A percentile compares a stretch with the other conserved stretches of the same genome.
phyloP scores from a whole-genome alignment of 2,329 filamentous ascomycete species.

The Penicillium sp. region DNA sequence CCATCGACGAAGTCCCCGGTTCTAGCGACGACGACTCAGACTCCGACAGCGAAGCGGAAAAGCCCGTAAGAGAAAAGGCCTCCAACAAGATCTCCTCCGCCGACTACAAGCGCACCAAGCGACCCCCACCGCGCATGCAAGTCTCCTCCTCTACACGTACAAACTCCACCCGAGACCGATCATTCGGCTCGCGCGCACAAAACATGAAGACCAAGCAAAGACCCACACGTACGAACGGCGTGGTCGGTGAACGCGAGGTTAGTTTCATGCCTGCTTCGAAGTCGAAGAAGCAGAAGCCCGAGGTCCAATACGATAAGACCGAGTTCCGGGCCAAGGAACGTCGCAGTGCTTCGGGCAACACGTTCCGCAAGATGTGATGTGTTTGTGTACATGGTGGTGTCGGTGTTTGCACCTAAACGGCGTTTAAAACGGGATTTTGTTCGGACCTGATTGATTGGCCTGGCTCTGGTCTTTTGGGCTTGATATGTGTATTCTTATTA shows the following conservation, averaged over 20 bases:
- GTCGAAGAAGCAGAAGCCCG: conserved; percentile 36
- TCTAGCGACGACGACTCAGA: conserved; percentile 47
- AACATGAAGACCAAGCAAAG: conserved; percentile 45
- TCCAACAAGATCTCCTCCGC: conserved; percentile 56
- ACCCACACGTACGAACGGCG: conserved; percentile 37
- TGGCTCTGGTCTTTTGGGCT: conserved; percentile 1
- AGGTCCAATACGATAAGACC: conserved; percentile 26
- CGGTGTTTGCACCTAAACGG: not conserved
- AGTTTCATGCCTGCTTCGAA: conserved; percentile 61
- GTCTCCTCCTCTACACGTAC: conserved; percentile 57
- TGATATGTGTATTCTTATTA: conserved; percentile 16
- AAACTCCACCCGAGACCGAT: conserved; percentile 54
- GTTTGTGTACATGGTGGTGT: not conserved
- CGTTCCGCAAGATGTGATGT: conserved; percentile 51
- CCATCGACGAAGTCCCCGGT: conserved; percentile 54
- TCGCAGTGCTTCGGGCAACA: conserved; percentile 54
- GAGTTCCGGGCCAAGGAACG: conserved; percentile 46
- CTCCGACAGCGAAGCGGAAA: conserved; percentile 38
- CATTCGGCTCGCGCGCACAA: conserved; percentile 61
- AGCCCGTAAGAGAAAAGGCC: conserved; percentile 35
- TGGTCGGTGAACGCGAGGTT: conserved; percentile 59
- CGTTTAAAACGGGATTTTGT: not conserved
- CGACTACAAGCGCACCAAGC: conserved; percentile 59
- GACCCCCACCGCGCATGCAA: conserved; percentile 58
- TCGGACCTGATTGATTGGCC: not conserved